Evolutionary conservation across 129 eudicot genomes (phyloP).

Genomic region (Gnaphalium uliginosum): DNA sequence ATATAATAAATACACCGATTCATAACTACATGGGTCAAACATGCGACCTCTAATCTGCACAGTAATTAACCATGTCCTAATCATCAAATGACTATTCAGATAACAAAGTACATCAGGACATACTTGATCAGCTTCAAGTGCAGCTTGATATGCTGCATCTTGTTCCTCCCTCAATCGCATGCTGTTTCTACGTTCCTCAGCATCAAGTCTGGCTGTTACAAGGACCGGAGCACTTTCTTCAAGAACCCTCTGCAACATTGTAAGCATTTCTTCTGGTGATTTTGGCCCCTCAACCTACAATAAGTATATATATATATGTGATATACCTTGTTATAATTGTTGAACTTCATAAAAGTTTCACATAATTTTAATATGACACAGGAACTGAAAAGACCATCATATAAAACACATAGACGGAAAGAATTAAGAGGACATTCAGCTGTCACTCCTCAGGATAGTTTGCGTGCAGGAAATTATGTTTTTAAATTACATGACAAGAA

Average conservation of each 20-base stretch:
- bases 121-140: conserved; percentile 99
- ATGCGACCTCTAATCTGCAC: conserved; percentile 3
- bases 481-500: not conserved
- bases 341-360: not conserved
- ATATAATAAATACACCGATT: not conserved
- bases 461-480: not conserved
- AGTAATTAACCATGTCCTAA: not conserved
- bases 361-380: not conserved
- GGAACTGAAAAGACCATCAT: not conserved
- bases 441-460: not conserved
- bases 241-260: conserved; percentile 77
- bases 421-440: not conserved
- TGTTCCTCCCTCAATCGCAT: conserved; percentile 88
- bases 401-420: conserved; percentile 15
- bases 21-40: not conserved
- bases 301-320: not conserved
- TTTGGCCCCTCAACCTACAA: conserved; percentile 92
- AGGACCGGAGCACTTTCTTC: conserved; percentile 97
- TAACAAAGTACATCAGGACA: conserved; percentile 13
- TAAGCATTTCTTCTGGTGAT: conserved; percentile 82
- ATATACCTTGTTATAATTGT: conserved; percentile 9
- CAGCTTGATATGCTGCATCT: conserved; percentile 98
- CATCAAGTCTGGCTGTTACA: conserved; percentile 88
- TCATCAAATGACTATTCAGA: not conserved
- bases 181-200: conserved; percentile 89